Evolutionary conservation across 345 rosid genomes (phyloP), one percentile per base, ranked within the genome.

Genomic region (Populus tremula): DNA sequence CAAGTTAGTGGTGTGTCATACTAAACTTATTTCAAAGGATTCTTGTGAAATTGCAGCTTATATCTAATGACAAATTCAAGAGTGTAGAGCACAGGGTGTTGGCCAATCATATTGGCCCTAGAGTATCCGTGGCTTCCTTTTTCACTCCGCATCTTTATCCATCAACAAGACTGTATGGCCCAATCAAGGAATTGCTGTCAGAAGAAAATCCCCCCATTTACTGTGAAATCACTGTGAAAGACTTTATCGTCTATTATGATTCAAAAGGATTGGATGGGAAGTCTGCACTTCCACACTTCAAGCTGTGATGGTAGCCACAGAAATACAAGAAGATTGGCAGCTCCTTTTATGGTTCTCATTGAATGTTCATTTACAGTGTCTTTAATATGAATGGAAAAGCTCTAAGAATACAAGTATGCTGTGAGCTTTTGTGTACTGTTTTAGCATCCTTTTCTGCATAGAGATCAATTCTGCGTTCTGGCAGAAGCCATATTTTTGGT

Each of bases 181-280:
- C 82, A 18, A 74, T 79, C 70, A 36, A 63, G 64, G 78, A 79
- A 27, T 70, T 79, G 21, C 67, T 79, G 4, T 69, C 82, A 33
- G 74, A 69, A 61, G 75, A 79, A 20, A 63, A 39, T 31, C 79
- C 76, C 9, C 71, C 78, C 7, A n/a, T 38, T 4, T 75, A 75
- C 65, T 2, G 72, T 2, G 79, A 71, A 70, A 70, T 18, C n/a
- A 69, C 75, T 2, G 43, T 80, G 23, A 70, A 50, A 36, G 83
- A 80, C 25, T 80, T 68, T 5, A 3, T 59, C 13, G 38, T n/a
- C 21, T 14, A 53, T 56, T 38, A 50, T 38, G 9, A 50, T 53
- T 54, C 68, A 5, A 67, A 65, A 65, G 73, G 72, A 31, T 49
- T 73, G 1, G 77, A 66, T 63, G 72, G 67, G 18, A 53, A 12